Evolutionary conservation across 306 rosid species (phyloP).

Genomic region (Cucurbita maxima): DNA sequence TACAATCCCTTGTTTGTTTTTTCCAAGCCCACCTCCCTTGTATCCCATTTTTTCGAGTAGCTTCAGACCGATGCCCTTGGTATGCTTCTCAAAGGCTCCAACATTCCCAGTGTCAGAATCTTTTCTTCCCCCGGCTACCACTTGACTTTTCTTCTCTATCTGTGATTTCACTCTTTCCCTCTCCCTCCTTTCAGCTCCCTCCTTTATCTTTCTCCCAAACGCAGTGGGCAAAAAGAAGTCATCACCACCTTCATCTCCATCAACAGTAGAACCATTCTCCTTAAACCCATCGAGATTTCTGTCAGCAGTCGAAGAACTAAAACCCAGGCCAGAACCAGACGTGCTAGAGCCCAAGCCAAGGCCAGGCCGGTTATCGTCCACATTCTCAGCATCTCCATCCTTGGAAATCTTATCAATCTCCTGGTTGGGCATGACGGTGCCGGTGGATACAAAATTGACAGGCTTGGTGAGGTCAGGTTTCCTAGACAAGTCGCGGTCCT

Average conservation of each 20-base stretch:
- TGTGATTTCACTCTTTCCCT: constrained; percentile 39
- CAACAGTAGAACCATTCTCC: constrained; percentile 14
- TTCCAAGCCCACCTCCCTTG: constrained; percentile 93
- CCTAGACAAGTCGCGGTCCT: constrained; percentile 24
- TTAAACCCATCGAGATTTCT: constrained; percentile 12
- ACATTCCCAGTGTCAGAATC: constrained; percentile 18
- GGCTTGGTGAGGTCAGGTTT: constrained; percentile 56
- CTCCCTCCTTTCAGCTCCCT: constrained; percentile 65
- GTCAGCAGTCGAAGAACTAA: constrained; percentile 8
- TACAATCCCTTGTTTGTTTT: constrained; percentile 70
- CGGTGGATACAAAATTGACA: constrained; percentile 70
- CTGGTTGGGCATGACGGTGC: constrained; percentile 49
- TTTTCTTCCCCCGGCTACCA: constrained; percentile 8
- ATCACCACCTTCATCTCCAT: constrained; percentile 13
- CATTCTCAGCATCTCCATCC: constrained; percentile 15
- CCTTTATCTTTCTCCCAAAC: constrained; percentile 69
- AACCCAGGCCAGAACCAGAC: constrained; percentile 41
- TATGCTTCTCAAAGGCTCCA: constrained; percentile 68
- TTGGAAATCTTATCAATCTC: constrained; percentile 32
- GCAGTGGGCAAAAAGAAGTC: constrained; percentile 48
- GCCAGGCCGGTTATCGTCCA: constrained; percentile 28
- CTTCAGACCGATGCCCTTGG: constrained; percentile 75
- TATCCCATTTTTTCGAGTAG: constrained; percentile 85
- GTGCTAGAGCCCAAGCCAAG: constrained; percentile 36
- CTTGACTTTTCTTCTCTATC: constrained; percentile 29